Base-by-base conservation (phyloP, 1,284 basidiomycete species). In the Cryptococcus sp. region DNA sequence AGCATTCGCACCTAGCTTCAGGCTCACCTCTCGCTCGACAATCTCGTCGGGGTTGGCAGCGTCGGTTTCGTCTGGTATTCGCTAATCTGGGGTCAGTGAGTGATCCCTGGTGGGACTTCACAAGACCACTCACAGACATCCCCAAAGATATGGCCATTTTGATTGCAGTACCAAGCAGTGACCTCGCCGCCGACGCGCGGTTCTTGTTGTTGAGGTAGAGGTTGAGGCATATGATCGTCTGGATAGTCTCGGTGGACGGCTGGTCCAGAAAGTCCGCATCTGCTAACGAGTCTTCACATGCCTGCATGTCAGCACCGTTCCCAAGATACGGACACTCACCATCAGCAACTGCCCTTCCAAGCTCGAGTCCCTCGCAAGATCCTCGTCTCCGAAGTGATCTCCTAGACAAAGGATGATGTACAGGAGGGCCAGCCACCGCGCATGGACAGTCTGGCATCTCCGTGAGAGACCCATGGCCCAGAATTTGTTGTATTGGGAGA, bases 131-230 rank as follows among this genome's bases (percentile, higher is more conserved):
- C 46, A 56, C 55, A 39, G 60, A 59, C 45, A 58, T 37, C 9
- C 60, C 60, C 40, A 62, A 54, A 18, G 52, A 46, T 2, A 59
- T 47, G 7, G 60, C 60, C 55, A 58, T 59, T 60, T 73, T 75
- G 64, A 76, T 75, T 6, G 69, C 70, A 2, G 70, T 65, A 12
- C 73, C 73, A 4, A 76, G 59, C 20, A 76, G 62, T 13, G 69
- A 68, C 63, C 69, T 69, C 11, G 73, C 72, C 0, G 70, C 70
- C 39, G 71, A 69, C 3, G 71, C 70, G 16, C 68, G 64, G 52
- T 75, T 70, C 28, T 67, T 67, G 61, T 75, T 75, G 64, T 72
- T 74, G 60, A 62, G 57, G 37, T 62, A 62, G 23, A 62, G 55
- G 46, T 59, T 59, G 28, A 62, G 52, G 33, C 56, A 62, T 16